phyloP scores from a whole-genome alignment of 2,329 filamentous ascomycete species.

The Fusarium siculi region DNA sequence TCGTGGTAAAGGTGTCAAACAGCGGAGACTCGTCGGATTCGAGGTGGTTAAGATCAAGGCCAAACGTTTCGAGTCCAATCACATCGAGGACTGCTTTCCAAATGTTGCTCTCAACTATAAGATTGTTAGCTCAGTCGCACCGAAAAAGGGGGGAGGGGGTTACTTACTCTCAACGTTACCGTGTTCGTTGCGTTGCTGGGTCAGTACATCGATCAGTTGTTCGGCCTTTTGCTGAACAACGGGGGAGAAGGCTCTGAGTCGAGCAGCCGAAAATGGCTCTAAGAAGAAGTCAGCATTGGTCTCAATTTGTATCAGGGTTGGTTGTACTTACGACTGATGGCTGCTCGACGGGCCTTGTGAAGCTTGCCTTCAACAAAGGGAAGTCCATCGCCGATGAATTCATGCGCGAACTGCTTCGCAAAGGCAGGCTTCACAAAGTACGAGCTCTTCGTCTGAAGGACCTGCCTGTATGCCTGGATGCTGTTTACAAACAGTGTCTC shows the following conservation, averaged over 20 bases:
- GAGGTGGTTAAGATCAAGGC: slow-evolving; percentile 50
- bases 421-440: slow-evolving; percentile 44
- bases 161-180: slow-evolving; percentile 35
- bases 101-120: slow-evolving; percentile 42
- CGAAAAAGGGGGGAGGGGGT: not conserved
- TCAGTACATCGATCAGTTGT: slow-evolving; percentile 42
- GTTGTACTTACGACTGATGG: slow-evolving; percentile 44
- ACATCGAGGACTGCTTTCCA: slow-evolving; percentile 50
- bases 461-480: slow-evolving; percentile 41
- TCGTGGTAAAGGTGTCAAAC: slow-evolving; percentile 34
- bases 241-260: slow-evolving; percentile 45
- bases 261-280: slow-evolving; percentile 47
- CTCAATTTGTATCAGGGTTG: not conserved
- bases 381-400: slow-evolving; percentile 48
- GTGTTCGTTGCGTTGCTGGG: slow-evolving; percentile 17
- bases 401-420: slow-evolving; percentile 40
- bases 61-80: slow-evolving; percentile 48
- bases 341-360: slow-evolving; percentile 49
- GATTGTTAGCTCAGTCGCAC: not conserved
- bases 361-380: slow-evolving; percentile 50
- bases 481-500: slow-evolving; percentile 43
- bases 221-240: slow-evolving; percentile 49
- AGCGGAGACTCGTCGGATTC: slow-evolving; percentile 40
- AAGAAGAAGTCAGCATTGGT: not conserved
- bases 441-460: slow-evolving; percentile 42